Conservation (phyloP, 2,329 filamentous ascomycete genomes). For the Pyrenochaeta sp. region DNA sequence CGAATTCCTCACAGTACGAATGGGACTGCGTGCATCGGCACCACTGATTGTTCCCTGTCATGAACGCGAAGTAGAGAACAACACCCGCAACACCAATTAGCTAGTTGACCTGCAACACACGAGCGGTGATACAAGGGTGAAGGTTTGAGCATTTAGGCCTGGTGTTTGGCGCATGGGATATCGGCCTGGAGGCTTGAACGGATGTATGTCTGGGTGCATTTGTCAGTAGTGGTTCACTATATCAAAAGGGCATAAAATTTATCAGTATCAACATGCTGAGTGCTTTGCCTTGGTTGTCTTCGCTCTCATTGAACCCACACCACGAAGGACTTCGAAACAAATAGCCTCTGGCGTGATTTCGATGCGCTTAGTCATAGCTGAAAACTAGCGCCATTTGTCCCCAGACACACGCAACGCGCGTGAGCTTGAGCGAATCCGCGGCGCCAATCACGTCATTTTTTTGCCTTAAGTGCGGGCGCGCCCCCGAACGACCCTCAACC, state of each 20-base stretch:
- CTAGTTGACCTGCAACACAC: too few relatives aligned
- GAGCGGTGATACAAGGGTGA: too few relatives aligned
- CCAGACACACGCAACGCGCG: conserved; percentile 8
- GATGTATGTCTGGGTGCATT: background rate
- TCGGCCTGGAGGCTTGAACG: background rate
- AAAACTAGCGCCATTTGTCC: background rate
- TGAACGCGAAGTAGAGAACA: background rate
- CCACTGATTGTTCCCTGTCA: conserved; percentile 7
- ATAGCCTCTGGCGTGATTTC: background rate
- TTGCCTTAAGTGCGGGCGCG: conserved; percentile 19
- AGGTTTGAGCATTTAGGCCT: background rate
- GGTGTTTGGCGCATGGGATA: background rate
- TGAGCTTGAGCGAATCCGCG: conserved; percentile 15
- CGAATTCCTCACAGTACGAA: conserved; percentile 56
- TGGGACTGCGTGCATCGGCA: conserved; percentile 65
- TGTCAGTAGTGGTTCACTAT: too few relatives aligned
- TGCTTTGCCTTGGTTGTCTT: too few relatives aligned
- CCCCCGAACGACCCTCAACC: conserved; percentile 13
- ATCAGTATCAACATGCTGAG: too few relatives aligned
- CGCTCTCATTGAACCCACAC: too few relatives aligned
- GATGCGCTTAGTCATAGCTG: background rate
- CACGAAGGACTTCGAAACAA: background rate
- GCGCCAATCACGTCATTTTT: conserved; percentile 19
- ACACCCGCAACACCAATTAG: background rate
- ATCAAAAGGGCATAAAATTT: too few relatives aligned